Evolutionary conservation across 2,329 filamentous ascomycete species (phyloP), one percentile per base, ranked within the genome.

Genomic region (Tetracladium maxilliforme): DNA sequence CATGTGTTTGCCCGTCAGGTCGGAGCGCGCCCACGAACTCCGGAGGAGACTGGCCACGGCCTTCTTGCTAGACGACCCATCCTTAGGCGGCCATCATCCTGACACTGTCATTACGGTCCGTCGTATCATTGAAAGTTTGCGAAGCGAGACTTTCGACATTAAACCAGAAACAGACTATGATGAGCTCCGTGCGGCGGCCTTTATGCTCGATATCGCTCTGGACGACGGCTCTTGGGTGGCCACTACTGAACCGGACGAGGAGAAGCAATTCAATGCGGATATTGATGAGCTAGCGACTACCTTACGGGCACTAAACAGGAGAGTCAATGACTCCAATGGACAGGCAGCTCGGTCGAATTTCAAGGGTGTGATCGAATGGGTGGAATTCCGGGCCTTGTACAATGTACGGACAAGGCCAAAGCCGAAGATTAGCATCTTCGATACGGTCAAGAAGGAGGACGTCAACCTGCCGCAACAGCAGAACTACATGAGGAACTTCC

Each of bases 301-400:
- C 17, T 55, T 92, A 25, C 69, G 73, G 33, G 45, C 51, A 10
- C 51, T 72, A 16, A 61, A 59, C 48, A 54, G 57, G 29, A 63
- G 62, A 19, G 92, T 92, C 39, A 64, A 74, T 30, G 80, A 84
- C 40, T 64, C 66, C 10, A 66, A 79, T 16, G 77, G 80, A 16
- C 72, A 92, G 41, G 71, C 79, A 9, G n/a, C n/a, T n/a, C n/a
- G n/a, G n/a, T n/a, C n/a, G n/a, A n/a, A n/a, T n/a, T n/a, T n/a
- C n/a, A 93, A 92, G 49, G 71, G 72, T 27, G 61, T 64, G 8
- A 58, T 92, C 19, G 78, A 92, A 39, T 64, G 72, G 29, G 53
- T 93, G n/a, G 64, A 74, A 30, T 71, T 79, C 39, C 69, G 86
- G 28, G 56, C 94, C 10, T 52, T 71, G 23, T 72, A 77, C 43